Conservation (phyloP, 176 grass and related monocot species). For the Pontederia crassipes region DNA sequence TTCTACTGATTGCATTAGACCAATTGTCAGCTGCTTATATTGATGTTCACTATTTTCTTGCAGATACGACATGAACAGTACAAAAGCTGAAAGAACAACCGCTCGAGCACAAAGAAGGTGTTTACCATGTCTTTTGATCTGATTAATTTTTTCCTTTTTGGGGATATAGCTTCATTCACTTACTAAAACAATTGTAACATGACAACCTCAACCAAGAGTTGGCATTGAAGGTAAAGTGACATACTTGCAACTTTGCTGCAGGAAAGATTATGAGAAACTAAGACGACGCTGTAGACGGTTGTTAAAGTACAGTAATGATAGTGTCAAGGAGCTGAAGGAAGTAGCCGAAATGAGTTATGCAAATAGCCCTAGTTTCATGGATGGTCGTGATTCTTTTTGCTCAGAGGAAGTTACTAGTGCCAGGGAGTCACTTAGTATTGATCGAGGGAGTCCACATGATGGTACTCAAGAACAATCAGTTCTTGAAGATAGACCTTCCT, state of each 20-base stretch:
- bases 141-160: neutral
- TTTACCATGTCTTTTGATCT: neutral
- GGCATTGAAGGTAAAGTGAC: neutral
- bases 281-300: constrained; percentile 62
- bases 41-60: neutral
- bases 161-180: neutral
- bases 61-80: constrained; percentile 68
- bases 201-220: no score
- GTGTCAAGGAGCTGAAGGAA: constrained; percentile 47
- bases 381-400: constrained; percentile 51
- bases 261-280: constrained; percentile 80
- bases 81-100: constrained; percentile 55
- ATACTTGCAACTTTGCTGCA: constrained; percentile 29
- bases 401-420: constrained; percentile 36
- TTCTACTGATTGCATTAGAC: no score
- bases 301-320: constrained; percentile 39
- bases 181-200: neutral
- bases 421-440: constrained; percentile 22
- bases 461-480: constrained; percentile 30
- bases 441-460: constrained; percentile 38
- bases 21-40: neutral
- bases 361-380: constrained; percentile 40
- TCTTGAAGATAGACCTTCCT: constrained; percentile 22
- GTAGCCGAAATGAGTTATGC: constrained; percentile 45
- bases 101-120: constrained; percentile 62